Base-by-base conservation (phyloP, 2,329 filamentous ascomycete species). In the Pseudodiploospora longispora region DNA sequence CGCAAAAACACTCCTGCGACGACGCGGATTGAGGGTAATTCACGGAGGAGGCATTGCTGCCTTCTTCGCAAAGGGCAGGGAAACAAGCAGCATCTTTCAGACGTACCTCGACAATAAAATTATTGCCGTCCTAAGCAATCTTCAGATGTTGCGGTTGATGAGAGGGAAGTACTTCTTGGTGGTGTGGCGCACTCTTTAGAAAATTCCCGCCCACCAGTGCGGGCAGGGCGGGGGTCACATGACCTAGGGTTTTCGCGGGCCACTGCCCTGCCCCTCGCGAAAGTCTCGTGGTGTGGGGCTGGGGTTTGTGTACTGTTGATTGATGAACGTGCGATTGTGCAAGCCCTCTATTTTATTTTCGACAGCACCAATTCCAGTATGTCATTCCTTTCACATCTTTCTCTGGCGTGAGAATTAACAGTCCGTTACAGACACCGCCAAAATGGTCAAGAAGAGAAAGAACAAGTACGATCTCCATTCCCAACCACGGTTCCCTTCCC, bases 381-480 rank as follows among this genome's bases (percentile, higher is more conserved):
- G 59, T 59, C 47, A 47, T 48, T 30, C 39, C 36, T 46, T 40
- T 33, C 30, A 38, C 55, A 44, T 50, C 49, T 38, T 42, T 45
- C 50, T 50, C 43, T 46, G 51, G 50, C 49, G 56, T 52, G 45
- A 55, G 58, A 52, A 57, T 56, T 63, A 61, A 64, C 55, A 50
- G 59, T 53, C 56, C 59, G 56, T 57, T 47, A 50, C 62, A 75
- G 70, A 74, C 65, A 77, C 72, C 71, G 76, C 62, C 70, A 82
- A 70, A 59, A 82, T 83, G 79, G 78, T 81, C 66, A 83, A 83
- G 77, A 83, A 83, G 76, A 79, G 79, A 76, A 79, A 80, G 70
- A 78, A 76, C 70, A 82, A 82, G 75, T 78, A 71, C 61, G 72
- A 65, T 41, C 51, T 43, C 48, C 47, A 41, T 43, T 46, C 28